A percentile compares a stretch with the other conserved stretches of the same genome.
Conservation (phyloP, 1,139 yeast genomes). For the Sugiyamaella paludigena region DNA sequence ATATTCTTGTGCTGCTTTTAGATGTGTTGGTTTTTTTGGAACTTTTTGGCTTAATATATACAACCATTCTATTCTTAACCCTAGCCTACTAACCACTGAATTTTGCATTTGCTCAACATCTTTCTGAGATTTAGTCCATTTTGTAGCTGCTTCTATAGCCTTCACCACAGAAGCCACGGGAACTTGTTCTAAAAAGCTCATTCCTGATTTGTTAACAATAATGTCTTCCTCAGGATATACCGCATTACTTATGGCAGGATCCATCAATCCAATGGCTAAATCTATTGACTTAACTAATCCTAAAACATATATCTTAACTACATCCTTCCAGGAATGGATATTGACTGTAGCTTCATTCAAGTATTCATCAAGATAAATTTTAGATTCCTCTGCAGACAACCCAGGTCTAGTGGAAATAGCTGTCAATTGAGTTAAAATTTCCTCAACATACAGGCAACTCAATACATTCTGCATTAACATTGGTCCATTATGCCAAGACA, state of each 20-base stretch:
- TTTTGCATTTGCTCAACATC: constrained; percentile 13
- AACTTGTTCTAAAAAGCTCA: constrained; percentile 26
- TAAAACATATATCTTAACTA: constrained; percentile 28
- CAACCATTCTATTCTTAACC: constrained; percentile 24
- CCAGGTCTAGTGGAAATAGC: constrained; percentile 9
- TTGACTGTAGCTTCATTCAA: constrained; percentile 10
- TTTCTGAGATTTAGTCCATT: constrained; percentile 20
- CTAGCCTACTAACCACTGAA: constrained; percentile 18
- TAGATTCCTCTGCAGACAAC: constrained; percentile 9
- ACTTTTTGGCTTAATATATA: constrained; percentile 24
- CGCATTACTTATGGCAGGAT: constrained; percentile 20
- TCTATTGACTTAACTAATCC: constrained; percentile 31
- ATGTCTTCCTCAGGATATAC: constrained; percentile 37
- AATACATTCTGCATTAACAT: constrained; percentile 39
- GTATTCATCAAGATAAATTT: constrained; percentile 15
- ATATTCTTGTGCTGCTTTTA: constrained; percentile 18
- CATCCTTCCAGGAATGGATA: constrained; percentile 26
- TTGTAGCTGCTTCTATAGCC: constrained; percentile 25
- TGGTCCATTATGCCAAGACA: constrained; percentile 41
- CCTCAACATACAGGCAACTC: constrained; percentile 38
- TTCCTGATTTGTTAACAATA: constrained; percentile 24
- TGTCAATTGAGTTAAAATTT: constrained; percentile 26
- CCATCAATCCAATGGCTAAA: constrained; percentile 23
- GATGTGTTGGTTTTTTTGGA: constrained; percentile 24
- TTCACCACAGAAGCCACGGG: constrained; percentile 24